Base-by-base conservation (phyloP, 148 eudicot species). In the Vaccinium macrocarpon region DNA sequence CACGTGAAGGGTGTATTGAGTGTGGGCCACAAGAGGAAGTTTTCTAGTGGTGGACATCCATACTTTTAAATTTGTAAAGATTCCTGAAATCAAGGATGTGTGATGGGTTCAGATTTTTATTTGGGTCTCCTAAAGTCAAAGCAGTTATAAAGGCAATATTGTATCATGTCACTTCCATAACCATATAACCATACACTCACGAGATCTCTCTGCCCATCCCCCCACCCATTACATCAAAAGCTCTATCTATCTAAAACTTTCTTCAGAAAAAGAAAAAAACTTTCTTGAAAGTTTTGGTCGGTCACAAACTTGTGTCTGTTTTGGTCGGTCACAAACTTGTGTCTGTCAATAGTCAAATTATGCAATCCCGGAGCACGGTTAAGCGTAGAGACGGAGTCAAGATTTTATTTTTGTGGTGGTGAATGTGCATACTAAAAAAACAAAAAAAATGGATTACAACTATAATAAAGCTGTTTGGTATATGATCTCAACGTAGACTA, bases 121-220 rank as follows among this genome's bases (percentile, higher is more conserved):
- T n/a, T 66, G 56, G 10, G 35, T 57, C 71, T n/a, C 19, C 42
- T 46, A 46, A 80, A 80, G 19, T 11, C 42, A 55, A 76, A 80
- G 35, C 61, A 19, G 82, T 8, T 52, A 78, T 13, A 6, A 75
- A 48, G 52, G 68, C 68, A 55, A 29, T 78, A 53, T 52, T 62
- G 15, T 29, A 19, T 48, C 46, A 68, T 82, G 84, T 50, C 84
- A 82, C 77, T 11, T 62, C 59, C n/a, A 66, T 68, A 27, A 81
- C 83, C 56, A 48, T 59, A 61, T 23, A 10, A 42, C 48, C 46
- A 42, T 42, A 42, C 46, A 42, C 62, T 64, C 83, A 62, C 83
- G 83, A 46, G 74, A 42, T 23, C 16, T 42, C 83, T 49, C 51
- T 82, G 59, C 62, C 53, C 73, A 29, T 29, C 83, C 61, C 71